Conservation (phyloP, 768 basidiomycete species). For the Collybia nuda region DNA sequence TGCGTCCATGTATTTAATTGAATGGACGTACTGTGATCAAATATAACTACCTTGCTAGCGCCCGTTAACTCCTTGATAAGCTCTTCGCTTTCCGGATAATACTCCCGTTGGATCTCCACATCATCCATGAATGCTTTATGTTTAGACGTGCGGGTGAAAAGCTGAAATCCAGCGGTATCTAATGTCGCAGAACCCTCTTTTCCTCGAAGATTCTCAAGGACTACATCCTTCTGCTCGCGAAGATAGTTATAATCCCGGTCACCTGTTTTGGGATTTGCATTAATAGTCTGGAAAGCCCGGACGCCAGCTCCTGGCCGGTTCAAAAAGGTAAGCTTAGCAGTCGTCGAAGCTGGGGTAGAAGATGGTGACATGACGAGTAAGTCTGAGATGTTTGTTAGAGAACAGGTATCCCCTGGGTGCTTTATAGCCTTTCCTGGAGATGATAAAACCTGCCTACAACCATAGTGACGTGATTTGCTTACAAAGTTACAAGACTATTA, state of each 20-base stretch:
- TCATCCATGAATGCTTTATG: conserved; percentile 47
- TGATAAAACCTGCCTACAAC: not conserved
- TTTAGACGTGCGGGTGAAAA: conserved; percentile 27
- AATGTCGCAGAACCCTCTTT: conserved; percentile 42
- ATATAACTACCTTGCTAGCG: conserved; percentile 55
- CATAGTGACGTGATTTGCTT: not conserved
- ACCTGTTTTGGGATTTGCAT: conserved; percentile 32
- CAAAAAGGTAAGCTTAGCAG: conserved; percentile 36
- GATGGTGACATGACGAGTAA: not conserved
- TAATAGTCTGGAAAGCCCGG: conserved; percentile 36
- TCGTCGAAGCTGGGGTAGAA: conserved; percentile 14
- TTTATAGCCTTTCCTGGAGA: not conserved
- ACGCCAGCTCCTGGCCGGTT: conserved; percentile 36
- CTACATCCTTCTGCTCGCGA: conserved; percentile 21
- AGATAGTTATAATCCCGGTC: conserved; percentile 21
- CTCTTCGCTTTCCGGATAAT: conserved; percentile 58
- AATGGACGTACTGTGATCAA: conserved; percentile 54
- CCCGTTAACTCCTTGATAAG: conserved; percentile 58
- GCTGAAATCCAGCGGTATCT: conserved; percentile 52
- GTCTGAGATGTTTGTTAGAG: not conserved
- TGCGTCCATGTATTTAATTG: not conserved
- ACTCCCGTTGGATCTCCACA: conserved; percentile 45
- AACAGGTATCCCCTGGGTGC: not conserved
- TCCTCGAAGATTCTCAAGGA: conserved; percentile 54
- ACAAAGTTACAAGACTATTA: not conserved